A percentile compares a stretch with the other conserved stretches of the same genome.
Evolutionary conservation across 345 rosid genomes (phyloP).

Genomic region (Bruguiera parviflora): DNA sequence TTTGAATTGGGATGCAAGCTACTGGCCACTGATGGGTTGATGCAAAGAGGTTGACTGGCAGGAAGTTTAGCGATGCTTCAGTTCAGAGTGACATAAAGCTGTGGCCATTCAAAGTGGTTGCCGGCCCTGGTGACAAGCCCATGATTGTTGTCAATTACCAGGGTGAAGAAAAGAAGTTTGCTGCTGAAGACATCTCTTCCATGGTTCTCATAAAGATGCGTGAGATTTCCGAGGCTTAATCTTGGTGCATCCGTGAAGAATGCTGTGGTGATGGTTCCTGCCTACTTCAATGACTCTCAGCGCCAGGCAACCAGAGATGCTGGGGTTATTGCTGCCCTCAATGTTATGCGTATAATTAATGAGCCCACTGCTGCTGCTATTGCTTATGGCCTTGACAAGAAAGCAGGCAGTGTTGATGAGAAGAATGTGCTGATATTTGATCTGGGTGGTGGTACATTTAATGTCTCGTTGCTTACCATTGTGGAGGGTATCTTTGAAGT

Average conservation of each 20-base stretch:
- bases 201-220: conserved; percentile 24
- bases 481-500: conserved; percentile 25
- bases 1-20: too few species aligned
- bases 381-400: conserved; percentile 29
- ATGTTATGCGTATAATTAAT: conserved; percentile 24
- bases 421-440: conserved; percentile 26
- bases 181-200: conserved; percentile 25
- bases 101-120: conserved; percentile 24
- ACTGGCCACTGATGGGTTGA: background rate
- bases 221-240: conserved; percentile 23
- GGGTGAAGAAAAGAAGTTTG: conserved; percentile 24
- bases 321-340: conserved; percentile 20
- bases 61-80: conserved; percentile 16
- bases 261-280: conserved; percentile 21
- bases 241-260: conserved; percentile 16
- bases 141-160: conserved; percentile 24
- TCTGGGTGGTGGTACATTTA: conserved; percentile 25
- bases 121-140: conserved; percentile 22
- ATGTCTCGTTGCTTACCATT: conserved; percentile 20
- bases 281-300: conserved; percentile 27
- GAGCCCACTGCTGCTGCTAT: conserved; percentile 29
- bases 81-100: conserved; percentile 21
- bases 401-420: conserved; percentile 13
- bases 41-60: conserved; percentile 26
- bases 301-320: conserved; percentile 24